Percentiles rank a stretch among this genome's conserved stretches.
Conservation (phyloP, 1,284 basidiomycete species). For the Microbotryum scabiosae region DNA sequence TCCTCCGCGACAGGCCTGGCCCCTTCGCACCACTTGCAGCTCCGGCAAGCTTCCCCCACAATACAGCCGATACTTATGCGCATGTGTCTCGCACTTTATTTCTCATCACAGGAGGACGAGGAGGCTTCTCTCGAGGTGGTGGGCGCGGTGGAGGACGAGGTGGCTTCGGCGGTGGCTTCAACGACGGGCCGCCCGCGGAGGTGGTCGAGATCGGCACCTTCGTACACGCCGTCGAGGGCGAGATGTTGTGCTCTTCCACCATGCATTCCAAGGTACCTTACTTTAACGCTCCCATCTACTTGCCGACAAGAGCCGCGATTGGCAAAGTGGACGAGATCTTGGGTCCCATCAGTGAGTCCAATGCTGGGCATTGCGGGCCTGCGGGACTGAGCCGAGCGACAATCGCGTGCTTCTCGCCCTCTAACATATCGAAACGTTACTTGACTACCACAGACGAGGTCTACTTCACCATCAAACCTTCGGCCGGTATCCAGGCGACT, state of each 20-base stretch:
- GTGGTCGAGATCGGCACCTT: constrained; percentile 53
- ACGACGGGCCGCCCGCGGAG: constrained; percentile 39
- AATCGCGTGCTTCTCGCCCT: neutral
- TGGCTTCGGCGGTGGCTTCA: constrained; percentile 34
- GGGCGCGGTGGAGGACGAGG: constrained; percentile 32
- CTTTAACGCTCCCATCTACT: constrained; percentile 98
- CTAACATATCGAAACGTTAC: neutral
- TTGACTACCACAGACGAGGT: constrained; percentile 57
- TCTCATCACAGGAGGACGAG: constrained; percentile 14
- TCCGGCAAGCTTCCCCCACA: neutral
- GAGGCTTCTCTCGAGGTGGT: constrained; percentile 22
- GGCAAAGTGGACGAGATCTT: constrained; percentile 95
- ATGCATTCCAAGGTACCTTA: constrained; percentile 86
- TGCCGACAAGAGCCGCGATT: constrained; percentile 93
- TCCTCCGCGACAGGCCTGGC: neutral
- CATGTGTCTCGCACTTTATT: neutral
- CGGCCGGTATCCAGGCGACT: constrained; percentile 85
- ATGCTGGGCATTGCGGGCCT: no score
- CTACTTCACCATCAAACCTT: constrained; percentile 97
- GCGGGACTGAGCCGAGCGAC: neutral
- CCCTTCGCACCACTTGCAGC: neutral
- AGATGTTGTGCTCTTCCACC: constrained; percentile 89
- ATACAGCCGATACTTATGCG: neutral
- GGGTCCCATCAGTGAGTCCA: constrained; percentile 66
- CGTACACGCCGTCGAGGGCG: constrained; percentile 90